Conservation (phyloP, 768 basidiomycete species). For the Terana coerulea region DNA sequence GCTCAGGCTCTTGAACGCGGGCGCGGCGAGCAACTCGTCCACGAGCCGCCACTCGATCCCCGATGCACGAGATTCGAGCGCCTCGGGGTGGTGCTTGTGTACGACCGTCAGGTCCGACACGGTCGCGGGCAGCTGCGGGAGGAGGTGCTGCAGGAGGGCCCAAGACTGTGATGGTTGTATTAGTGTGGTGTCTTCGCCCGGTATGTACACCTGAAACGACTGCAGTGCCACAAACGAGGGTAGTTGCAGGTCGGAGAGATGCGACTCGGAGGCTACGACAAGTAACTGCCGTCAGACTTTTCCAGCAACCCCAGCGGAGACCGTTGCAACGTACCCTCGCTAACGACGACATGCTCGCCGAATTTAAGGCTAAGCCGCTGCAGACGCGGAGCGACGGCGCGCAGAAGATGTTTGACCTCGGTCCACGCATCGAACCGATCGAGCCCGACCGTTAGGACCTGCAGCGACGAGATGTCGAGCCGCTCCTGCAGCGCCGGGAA, state of each 20-base stretch:
- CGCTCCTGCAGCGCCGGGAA: constrained; percentile 1
- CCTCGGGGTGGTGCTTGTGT: constrained; percentile 13
- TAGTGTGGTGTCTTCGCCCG: constrained; percentile 5
- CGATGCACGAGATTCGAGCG: constrained; percentile 9
- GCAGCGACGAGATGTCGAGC: constrained; percentile 1
- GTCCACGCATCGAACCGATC: constrained; percentile 7
- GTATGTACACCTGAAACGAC: constrained; percentile 10
- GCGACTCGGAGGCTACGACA: background rate
- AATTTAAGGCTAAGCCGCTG: constrained; percentile 3
- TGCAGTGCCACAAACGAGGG: constrained; percentile 9
- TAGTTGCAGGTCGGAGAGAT: constrained; percentile 12
- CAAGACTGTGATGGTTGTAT: constrained; percentile 13
- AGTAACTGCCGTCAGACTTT: background rate
- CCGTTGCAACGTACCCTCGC: background rate
- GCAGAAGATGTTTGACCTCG: constrained; percentile 1
- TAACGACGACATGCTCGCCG: background rate
- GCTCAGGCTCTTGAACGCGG: background rate
- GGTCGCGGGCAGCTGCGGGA: constrained; percentile 10
- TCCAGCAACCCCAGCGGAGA: background rate
- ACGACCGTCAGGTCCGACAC: constrained; percentile 6
- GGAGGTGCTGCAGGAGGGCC: constrained; percentile 14
- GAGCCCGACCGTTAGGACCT: constrained; percentile 1
- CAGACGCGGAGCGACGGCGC: background rate
- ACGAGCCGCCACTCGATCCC: constrained; percentile 8
- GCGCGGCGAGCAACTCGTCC: background rate